Conservation (phyloP, 371 early-diverging fungal genomes). For the Massospora cicadina region DNA sequence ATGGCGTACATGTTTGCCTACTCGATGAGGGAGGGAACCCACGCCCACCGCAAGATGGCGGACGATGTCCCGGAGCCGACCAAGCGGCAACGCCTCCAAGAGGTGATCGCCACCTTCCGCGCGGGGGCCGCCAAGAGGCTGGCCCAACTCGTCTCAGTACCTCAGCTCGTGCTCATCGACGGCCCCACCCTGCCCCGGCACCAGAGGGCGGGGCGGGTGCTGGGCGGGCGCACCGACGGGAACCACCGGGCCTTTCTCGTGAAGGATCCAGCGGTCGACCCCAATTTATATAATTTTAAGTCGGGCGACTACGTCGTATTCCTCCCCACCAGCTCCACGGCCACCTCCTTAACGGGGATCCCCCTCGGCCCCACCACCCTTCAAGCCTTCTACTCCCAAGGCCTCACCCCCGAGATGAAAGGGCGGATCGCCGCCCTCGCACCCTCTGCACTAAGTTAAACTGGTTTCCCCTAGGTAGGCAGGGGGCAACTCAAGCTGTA, state of each 20-base stretch:
- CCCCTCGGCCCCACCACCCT: not conserved
- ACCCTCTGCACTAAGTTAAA: too few relatives aligned
- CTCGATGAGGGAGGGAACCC: conserved; percentile 58
- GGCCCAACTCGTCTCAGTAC: conserved; percentile 26
- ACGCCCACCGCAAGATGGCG: conserved; percentile 43
- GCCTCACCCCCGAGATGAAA: not conserved
- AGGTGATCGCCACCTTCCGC: conserved; percentile 49
- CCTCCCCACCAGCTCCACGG: conserved; percentile 16
- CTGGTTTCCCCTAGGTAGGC: too few relatives aligned
- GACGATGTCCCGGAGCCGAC: conserved; percentile 46
- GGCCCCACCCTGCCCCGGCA: conserved; percentile 27
- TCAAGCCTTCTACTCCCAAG: not conserved
- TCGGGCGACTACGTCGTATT: conserved; percentile 22
- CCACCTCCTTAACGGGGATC: conserved; percentile 8
- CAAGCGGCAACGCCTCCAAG: conserved; percentile 37
- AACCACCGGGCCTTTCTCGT: conserved; percentile 32
- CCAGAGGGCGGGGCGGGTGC: conserved; percentile 18
- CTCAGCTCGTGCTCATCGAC: conserved; percentile 45
- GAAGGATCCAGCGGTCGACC: conserved; percentile 13
- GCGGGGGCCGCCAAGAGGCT: conserved; percentile 30
- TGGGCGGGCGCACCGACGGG: conserved; percentile 34
- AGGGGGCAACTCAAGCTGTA: too few relatives aligned
- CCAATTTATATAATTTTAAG: conserved; percentile 11
- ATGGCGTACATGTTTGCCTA: conserved; percentile 72
- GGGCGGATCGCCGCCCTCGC: not conserved